These are phyloP conservation scores for Aspergillus leporis DNA, from an alignment of 495 filamentous ascomycete species.

Conservation along the genomic window DNA sequence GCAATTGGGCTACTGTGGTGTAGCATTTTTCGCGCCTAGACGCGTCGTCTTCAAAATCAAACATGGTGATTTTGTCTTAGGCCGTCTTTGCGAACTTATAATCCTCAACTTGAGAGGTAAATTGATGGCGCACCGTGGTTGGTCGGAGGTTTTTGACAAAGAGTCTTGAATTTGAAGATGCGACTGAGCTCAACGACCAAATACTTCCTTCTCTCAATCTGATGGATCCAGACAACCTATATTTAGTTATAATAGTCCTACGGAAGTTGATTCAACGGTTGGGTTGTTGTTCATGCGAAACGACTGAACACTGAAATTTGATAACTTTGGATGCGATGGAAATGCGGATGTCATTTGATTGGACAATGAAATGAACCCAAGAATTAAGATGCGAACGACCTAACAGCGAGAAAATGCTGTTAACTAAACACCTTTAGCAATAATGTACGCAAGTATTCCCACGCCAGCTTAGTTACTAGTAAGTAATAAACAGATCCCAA, in stretches of 20 bases:
- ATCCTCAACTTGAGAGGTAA: background rate
- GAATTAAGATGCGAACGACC: too few species aligned
- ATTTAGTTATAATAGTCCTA: background rate
- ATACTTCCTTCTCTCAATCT: too few species aligned
- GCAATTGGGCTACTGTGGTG: constrained; percentile 65
- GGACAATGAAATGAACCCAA: constrained; percentile 1
- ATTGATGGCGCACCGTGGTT: background rate
- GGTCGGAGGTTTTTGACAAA: background rate
- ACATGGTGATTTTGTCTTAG: constrained; percentile 44
- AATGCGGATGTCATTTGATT: background rate
- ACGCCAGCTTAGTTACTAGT: too few species aligned
- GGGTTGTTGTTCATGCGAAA: background rate
- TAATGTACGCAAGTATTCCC: too few species aligned
- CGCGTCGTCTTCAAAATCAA: constrained; percentile 55
- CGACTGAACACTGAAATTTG: background rate
- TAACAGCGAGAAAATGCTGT: too few species aligned
- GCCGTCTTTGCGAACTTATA: background rate
- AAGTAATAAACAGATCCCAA: too few species aligned
- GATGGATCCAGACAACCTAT: background rate
- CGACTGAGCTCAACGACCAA: too few species aligned
- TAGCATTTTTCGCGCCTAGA: constrained; percentile 69
- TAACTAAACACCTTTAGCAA: too few species aligned
- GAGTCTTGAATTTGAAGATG: background rate
- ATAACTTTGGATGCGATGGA: background rate
- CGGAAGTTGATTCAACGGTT: background rate